phyloP scores from a whole-genome alignment of 352 stramenopile species.

The Globisporangium iwayamae region DNA sequence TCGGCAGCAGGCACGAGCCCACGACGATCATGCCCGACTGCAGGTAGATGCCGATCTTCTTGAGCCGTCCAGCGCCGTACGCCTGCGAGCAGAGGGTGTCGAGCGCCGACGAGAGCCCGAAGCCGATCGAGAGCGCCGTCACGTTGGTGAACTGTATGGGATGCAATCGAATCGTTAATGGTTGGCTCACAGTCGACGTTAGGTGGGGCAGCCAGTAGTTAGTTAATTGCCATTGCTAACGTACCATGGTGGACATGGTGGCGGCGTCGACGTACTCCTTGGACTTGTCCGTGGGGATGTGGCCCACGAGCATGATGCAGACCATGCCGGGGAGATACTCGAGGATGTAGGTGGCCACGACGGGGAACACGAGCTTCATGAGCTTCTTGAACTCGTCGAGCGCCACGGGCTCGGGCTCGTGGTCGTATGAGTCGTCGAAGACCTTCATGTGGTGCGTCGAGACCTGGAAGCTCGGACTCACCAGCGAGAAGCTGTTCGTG shows the following conservation, averaged over 20 bases:
- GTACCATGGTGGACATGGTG: conserved; percentile 69
- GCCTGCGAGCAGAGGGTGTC: conserved; percentile 77
- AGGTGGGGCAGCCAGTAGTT: too few species aligned
- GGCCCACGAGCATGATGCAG: conserved; percentile 60
- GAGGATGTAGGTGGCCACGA: conserved; percentile 23
- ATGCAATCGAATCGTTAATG: background rate
- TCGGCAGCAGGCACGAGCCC: conserved; percentile 30
- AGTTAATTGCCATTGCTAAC: background rate
- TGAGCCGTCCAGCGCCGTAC: conserved; percentile 40
- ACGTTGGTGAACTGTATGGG: conserved; percentile 58
- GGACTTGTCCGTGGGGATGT: conserved; percentile 45
- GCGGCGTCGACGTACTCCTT: conserved; percentile 69
- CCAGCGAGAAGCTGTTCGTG: conserved; percentile 44
- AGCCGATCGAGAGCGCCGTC: conserved; percentile 48
- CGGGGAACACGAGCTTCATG: conserved; percentile 41
- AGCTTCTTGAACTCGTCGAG: conserved; percentile 36
- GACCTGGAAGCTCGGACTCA: conserved; percentile 43
- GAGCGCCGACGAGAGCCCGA: conserved; percentile 66
- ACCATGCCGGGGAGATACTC: conserved; percentile 47
- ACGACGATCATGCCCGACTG: conserved; percentile 54
- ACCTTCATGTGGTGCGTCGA: conserved; percentile 39
- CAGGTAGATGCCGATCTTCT: conserved; percentile 70
- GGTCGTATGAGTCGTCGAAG: conserved; percentile 36
- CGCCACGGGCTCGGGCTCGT: conserved; percentile 19
- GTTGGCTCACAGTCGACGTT: background rate